Base-by-base conservation (phyloP, 768 basidiomycete genomes). In the Hemileccinum rubropunctum region DNA sequence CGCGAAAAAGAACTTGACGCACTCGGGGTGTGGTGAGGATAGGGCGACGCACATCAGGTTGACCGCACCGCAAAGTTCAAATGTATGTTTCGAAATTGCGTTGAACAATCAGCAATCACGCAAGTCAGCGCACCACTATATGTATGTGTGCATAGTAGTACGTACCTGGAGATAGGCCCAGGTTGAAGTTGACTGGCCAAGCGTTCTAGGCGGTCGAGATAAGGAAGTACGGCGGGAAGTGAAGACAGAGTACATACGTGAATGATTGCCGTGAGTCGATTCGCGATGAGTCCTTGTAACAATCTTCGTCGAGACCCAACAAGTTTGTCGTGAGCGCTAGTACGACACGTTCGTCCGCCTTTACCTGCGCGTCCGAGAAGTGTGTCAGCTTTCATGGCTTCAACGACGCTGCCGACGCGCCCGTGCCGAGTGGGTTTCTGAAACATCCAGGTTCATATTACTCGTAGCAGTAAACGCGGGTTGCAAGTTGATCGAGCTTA, bases 121-220 rank as follows among this genome's bases (percentile, higher is more conserved):
- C 5, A 23, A 23, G 12, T 23, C 23, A 6, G 6, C 6, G n/a
- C n/a, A n/a, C n/a, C n/a, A n/a, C n/a, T n/a, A n/a, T n/a, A n/a
- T n/a, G n/a, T 6, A 23, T 9, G 17, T 27, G 1, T 10, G 11
- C 3, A 26, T 26, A 17, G n/a, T n/a, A n/a, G n/a, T 37, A 45
- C 51, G 6, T 41, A 51, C 62, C 65, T 64, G 8, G 60, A 56
- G 18, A 65, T 62, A n/a, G n/a, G 12, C 64, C 65, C 34, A 80
- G 63, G 45, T 70, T 73, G 53, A 82, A 81, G 60, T 82, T 81
- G 48, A 82, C 80, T 1, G 76, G 73, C 80, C 80, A 81, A 9
- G 78, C 79, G 44, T 76, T 80, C 76, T 77, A 42, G 33, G 39
- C 28, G n/a, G 14, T 17, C 28, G 30, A n/a, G 14, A 23, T 23